Evolutionary conservation across 2,329 filamentous ascomycete genomes (phyloP).

Genomic region (Paraphaeosphaeria sporulosa): DNA sequence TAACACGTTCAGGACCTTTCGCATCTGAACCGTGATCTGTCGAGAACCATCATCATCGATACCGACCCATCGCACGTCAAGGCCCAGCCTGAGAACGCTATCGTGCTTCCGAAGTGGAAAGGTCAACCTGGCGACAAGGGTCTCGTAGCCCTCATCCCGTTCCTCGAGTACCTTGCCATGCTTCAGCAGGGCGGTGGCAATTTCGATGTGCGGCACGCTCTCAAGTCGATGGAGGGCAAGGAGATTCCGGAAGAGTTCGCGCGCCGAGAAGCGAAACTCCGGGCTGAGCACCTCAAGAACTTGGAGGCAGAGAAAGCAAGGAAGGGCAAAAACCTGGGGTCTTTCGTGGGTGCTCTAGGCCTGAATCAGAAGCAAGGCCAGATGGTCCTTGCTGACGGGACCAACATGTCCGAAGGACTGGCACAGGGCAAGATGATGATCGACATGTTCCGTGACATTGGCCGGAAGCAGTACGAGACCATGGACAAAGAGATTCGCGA

Average conservation of each 20-base stretch:
- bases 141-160: slow-evolving; percentile 88
- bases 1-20: slow-evolving; percentile 76
- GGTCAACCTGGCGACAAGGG: slow-evolving; percentile 84
- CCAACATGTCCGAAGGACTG: slow-evolving; percentile 76
- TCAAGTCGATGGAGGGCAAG: slow-evolving; percentile 88
- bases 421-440: slow-evolving; percentile 96
- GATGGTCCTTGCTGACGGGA: slow-evolving; percentile 56
- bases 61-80: slow-evolving; percentile 83
- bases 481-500: slow-evolving; percentile 91
- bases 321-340: slow-evolving; percentile 67
- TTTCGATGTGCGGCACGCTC: slow-evolving; percentile 81
- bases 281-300: slow-evolving; percentile 84
- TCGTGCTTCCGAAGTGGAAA: slow-evolving; percentile 88
- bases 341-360: slow-evolving; percentile 76
- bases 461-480: slow-evolving; percentile 86
- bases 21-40: slow-evolving; percentile 94
- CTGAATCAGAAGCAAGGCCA: slow-evolving; percentile 71
- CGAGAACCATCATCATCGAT: slow-evolving; percentile 94
- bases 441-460: slow-evolving; percentile 90
- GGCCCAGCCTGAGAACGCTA: slow-evolving; percentile 94
- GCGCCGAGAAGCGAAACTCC: slow-evolving; percentile 82
- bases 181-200: slow-evolving; percentile 72
- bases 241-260: slow-evolving; percentile 92
- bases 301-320: slow-evolving; percentile 73
- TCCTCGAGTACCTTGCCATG: slow-evolving; percentile 95